Conservation (phyloP, 371 early-diverging fungal genomes). For the Homolaphlyctis polyrhiza region DNA sequence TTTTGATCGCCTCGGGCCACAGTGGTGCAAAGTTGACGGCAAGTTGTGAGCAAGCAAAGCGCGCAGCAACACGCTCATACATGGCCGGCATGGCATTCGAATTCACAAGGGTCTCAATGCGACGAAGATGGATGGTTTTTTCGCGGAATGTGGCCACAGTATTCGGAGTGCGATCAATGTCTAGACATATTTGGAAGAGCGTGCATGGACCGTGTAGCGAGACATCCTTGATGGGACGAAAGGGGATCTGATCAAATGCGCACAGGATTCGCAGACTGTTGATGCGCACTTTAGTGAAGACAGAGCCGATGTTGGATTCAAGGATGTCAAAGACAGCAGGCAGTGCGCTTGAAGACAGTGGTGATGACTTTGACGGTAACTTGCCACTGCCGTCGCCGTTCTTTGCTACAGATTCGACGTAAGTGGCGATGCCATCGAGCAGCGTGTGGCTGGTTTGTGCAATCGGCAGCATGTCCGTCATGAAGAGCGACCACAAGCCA, state of each 20-base stretch:
- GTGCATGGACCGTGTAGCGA: constrained; percentile 16
- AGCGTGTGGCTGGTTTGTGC: not conserved
- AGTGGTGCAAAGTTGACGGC: constrained; percentile 74
- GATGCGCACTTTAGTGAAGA: constrained; percentile 56
- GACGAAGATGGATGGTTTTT: constrained; percentile 67
- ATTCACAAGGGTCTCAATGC: constrained; percentile 52
- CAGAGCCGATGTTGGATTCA: constrained; percentile 34
- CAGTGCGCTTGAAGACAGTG: not conserved
- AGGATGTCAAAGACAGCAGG: constrained; percentile 3
- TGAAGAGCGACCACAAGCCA: not conserved
- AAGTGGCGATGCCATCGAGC: not conserved
- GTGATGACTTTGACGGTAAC: not conserved
- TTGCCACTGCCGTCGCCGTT: not conserved
- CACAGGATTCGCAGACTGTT: constrained; percentile 67
- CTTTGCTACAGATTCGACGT: not conserved
- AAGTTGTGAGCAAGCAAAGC: constrained; percentile 59
- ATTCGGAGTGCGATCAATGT: constrained; percentile 59
- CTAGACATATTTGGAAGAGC: constrained; percentile 46
- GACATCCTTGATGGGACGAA: constrained; percentile 36
- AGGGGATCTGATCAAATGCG: constrained; percentile 54
- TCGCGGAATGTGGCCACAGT: constrained; percentile 68
- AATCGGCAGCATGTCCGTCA: not conserved
- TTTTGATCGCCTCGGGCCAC: constrained; percentile 72
- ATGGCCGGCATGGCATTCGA: constrained; percentile 57
- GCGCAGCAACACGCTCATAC: constrained; percentile 58